These are phyloP conservation scores for Microthyrium microscopicum DNA, from an alignment of 2,329 filamentous ascomycete species.

Conservation along the genomic window DNA sequence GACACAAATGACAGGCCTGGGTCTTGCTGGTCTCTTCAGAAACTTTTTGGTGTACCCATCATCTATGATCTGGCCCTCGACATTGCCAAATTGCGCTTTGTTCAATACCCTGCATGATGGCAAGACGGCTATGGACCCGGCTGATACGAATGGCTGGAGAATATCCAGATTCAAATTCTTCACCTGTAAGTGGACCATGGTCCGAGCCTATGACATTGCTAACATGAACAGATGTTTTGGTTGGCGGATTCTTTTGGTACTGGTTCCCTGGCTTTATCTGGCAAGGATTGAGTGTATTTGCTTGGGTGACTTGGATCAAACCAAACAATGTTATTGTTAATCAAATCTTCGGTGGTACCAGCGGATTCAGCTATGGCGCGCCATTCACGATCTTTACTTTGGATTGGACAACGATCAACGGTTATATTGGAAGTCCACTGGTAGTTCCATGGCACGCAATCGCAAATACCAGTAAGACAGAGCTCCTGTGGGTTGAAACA, in stretches of 20 bases:
- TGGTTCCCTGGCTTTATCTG: slow-evolving; percentile 54
- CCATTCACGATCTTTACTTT: slow-evolving; percentile 26
- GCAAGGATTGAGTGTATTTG: slow-evolving; percentile 53
- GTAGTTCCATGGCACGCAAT: background rate
- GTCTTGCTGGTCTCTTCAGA: slow-evolving; percentile 14
- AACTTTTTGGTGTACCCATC: slow-evolving; percentile 27
- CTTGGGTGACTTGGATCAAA: slow-evolving; percentile 54
- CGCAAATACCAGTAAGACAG: slow-evolving; percentile 13
- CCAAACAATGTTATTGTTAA: slow-evolving; percentile 53
- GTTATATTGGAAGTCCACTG: background rate
- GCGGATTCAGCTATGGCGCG: slow-evolving; percentile 49
- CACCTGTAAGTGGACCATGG: too few relatives aligned
- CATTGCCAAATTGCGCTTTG: slow-evolving; percentile 47
- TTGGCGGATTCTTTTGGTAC: slow-evolving; percentile 33
- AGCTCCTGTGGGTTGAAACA: slow-evolving; percentile 40
- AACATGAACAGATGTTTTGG: slow-evolving; percentile 12
- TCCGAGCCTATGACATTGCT: slow-evolving; percentile 26
- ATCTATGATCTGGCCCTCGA: slow-evolving; percentile 60
- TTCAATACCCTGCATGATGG: slow-evolving; percentile 61
- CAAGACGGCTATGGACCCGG: slow-evolving; percentile 34
- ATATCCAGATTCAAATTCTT: slow-evolving; percentile 54
- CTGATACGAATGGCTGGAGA: slow-evolving; percentile 42
- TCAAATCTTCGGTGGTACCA: slow-evolving; percentile 54
- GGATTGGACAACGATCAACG: slow-evolving; percentile 1
- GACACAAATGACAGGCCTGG: slow-evolving; percentile 40